A percentile compares a stretch with the other conserved stretches of the same genome.
These are phyloP conservation scores for Nemania diffusa DNA, from an alignment of 2,329 filamentous ascomycete genomes.

Conservation along the genomic window DNA sequence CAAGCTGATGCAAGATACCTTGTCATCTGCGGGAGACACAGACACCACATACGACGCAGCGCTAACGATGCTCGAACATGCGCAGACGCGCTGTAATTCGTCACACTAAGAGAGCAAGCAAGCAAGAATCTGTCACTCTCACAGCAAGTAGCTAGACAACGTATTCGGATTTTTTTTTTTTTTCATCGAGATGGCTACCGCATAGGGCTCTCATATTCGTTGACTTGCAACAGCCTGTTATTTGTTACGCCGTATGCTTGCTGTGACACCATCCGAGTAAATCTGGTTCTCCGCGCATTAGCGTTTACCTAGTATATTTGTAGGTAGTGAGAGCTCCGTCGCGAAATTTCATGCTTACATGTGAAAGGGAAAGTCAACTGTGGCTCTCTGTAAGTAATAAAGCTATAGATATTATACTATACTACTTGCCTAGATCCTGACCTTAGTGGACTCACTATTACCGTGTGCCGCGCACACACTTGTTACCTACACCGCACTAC, in stretches of 20 bases:
- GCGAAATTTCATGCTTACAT: neutral
- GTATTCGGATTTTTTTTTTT: conserved; percentile 31
- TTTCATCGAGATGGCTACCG: neutral
- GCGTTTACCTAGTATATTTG: too few relatives aligned
- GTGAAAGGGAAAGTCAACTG: neutral
- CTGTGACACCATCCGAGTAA: neutral
- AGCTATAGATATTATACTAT: neutral
- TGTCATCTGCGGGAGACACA: conserved; percentile 18
- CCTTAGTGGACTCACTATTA: neutral
- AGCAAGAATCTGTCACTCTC: conserved; percentile 37
- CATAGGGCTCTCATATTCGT: neutral
- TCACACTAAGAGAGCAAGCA: conserved; percentile 34
- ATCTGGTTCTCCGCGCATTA: neutral
- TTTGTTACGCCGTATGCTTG: neutral
- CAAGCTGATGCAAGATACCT: conserved; percentile 18
- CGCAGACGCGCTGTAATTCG: conserved; percentile 37
- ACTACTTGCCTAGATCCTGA: neutral
- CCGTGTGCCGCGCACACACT: neutral
- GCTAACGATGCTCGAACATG: conserved; percentile 31
- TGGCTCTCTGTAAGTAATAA: neutral
- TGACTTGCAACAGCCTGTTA: neutral
- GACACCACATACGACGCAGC: conserved; percentile 11
- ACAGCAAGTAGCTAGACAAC: conserved; percentile 44
- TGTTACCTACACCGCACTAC: neutral
- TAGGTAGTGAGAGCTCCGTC: neutral